phyloP scores from a whole-genome alignment of 768 basidiomycete species.

The Leucosporidium creatinivorum region DNA sequence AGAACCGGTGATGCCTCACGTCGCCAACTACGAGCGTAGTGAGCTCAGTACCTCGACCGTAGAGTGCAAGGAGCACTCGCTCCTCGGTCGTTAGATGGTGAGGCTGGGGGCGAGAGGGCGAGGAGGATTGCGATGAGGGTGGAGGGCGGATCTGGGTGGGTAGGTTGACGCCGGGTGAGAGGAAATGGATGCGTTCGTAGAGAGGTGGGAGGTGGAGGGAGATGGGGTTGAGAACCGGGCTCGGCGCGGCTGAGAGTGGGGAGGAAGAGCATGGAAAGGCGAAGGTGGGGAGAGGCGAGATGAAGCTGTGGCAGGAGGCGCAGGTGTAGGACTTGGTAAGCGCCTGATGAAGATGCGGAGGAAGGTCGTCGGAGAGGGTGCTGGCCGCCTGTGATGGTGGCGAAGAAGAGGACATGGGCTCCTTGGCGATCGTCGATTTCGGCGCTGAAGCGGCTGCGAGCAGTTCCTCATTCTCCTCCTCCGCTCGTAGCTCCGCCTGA shows the following conservation, averaged over 20 bases:
- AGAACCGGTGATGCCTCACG: background rate
- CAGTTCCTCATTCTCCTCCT: no score
- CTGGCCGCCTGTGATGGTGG: background rate
- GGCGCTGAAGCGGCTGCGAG: no score
- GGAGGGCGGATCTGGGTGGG: background rate
- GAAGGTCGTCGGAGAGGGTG: background rate
- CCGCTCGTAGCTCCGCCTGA: no score
- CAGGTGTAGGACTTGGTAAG: constrained; percentile 6
- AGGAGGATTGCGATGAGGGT: background rate
- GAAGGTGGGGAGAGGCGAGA: background rate
- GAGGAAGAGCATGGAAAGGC: no score
- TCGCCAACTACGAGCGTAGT: background rate
- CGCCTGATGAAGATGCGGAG: background rate
- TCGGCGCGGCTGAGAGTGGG: no score
- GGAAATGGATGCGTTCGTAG: background rate
- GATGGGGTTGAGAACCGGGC: no score
- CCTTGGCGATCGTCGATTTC: no score
- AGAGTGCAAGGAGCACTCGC: background rate
- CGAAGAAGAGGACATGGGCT: background rate
- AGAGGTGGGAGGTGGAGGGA: constrained; percentile 7
- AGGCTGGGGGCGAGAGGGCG: background rate
- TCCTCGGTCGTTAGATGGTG: background rate
- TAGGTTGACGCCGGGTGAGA: background rate
- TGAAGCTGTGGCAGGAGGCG: constrained; percentile 10
- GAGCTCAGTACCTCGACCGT: background rate